Evolutionary conservation across 148 eudicot genomes (phyloP).

Genomic region (Gaultheria prostrata): DNA sequence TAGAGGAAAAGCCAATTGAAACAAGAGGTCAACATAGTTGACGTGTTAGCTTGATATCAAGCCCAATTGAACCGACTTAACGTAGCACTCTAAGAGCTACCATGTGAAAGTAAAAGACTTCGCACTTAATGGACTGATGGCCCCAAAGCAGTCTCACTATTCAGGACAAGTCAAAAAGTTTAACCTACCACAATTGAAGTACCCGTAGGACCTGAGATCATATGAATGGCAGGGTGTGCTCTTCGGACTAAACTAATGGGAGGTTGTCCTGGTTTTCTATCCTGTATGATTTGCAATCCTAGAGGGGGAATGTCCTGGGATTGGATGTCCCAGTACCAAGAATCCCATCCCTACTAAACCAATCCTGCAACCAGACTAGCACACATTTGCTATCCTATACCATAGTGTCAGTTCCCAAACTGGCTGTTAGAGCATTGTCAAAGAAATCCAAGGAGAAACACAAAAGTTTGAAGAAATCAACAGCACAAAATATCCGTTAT

Average conservation of each 20-base stretch:
- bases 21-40: background rate
- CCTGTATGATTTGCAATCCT: too few species aligned
- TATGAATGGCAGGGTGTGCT: background rate
- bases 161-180: background rate
- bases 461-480: background rate
- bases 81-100: background rate
- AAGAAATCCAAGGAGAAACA: background rate
- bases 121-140: background rate
- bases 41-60: constrained; percentile 6
- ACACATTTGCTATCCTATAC: background rate
- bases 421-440: background rate
- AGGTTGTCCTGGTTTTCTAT: too few species aligned
- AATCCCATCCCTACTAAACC: background rate
- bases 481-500: background rate
- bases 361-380: background rate
- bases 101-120: background rate
- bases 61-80: background rate
- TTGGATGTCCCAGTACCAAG: background rate
- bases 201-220: background rate
- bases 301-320: too few species aligned
- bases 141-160: constrained; percentile 3
- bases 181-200: background rate
- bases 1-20: background rate
- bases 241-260: too few species aligned
- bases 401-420: background rate